These are phyloP conservation scores for Hansfordia pulvinata DNA, from an alignment of 2,329 filamentous ascomycete genomes.

Conservation along the genomic window DNA sequence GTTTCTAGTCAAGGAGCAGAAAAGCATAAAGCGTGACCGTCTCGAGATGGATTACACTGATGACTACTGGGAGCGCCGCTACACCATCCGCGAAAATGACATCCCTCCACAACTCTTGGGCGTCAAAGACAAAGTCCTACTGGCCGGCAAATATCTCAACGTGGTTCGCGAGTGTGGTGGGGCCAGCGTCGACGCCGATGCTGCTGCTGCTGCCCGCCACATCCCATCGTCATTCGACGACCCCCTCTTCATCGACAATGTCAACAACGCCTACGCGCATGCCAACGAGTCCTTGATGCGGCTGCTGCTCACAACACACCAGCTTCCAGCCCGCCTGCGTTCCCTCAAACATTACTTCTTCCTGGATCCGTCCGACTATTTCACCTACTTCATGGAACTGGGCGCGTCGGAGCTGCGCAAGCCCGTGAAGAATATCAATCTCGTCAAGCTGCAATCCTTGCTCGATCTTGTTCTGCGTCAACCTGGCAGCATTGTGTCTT, in stretches of 20 bases:
- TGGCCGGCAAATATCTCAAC: conserved; percentile 95
- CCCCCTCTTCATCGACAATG: conserved; percentile 82
- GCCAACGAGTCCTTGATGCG: conserved; percentile 90
- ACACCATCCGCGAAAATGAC: conserved; percentile 83
- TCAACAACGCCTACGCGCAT: conserved; percentile 87
- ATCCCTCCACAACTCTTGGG: conserved; percentile 83
- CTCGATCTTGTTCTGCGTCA: conserved; percentile 96
- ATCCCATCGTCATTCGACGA: conserved; percentile 92
- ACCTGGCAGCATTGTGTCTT: conserved; percentile 81
- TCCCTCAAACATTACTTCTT: conserved; percentile 99
- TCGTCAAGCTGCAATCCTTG: conserved; percentile 83
- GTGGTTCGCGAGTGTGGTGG: conserved; percentile 95
- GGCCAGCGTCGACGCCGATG: no score
- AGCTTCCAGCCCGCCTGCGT: conserved; percentile 70
- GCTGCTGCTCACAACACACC: conserved; percentile 83
- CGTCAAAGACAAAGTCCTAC: conserved; percentile 84
- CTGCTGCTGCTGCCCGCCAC: conserved; percentile 76
- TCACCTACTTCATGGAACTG: conserved; percentile 93
- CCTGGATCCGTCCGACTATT: conserved; percentile 93
- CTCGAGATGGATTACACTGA: conserved; percentile 96
- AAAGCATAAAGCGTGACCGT: conserved; percentile 81
- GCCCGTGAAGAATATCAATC: conserved; percentile 77
- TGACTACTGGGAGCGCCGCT: conserved; percentile 97
- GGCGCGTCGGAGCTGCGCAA: conserved; percentile 82
- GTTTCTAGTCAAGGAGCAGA: conserved; percentile 90